Percentiles rank a stretch among this genome's conserved stretches.
Evolutionary conservation across 345 rosid species (phyloP).

Genomic region (Sonneratia alba): DNA sequence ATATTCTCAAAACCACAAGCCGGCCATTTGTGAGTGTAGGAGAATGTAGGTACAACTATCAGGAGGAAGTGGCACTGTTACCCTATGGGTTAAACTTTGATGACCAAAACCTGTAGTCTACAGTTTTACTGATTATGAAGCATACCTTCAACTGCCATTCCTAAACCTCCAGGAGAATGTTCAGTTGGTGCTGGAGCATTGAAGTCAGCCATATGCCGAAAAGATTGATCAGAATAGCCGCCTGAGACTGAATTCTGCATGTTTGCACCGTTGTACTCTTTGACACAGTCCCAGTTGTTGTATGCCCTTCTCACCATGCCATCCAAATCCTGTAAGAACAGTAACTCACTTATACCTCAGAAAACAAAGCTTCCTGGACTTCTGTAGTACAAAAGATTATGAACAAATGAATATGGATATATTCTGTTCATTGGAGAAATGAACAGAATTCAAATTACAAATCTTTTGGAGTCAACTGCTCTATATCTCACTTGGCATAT

Average conservation of each 20-base stretch:
- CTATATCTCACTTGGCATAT: too few species aligned
- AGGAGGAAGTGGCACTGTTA: not conserved
- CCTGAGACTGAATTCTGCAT: not conserved
- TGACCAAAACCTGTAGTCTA: not conserved
- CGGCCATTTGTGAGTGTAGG: too few species aligned
- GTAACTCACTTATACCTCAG: not conserved
- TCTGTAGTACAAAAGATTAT: not conserved
- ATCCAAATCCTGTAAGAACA: conserved; percentile 5
- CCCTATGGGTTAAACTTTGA: not conserved
- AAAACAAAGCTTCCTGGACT: not conserved
- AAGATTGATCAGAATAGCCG: not conserved
- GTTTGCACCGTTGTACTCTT: not conserved
- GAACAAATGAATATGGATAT: not conserved
- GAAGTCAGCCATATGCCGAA: not conserved
- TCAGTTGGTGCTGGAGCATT: not conserved
- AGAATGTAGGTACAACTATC: not conserved
- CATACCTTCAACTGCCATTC: not conserved
- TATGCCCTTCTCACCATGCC: conserved; percentile 4
- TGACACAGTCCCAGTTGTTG: conserved; percentile 6
- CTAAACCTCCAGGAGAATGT: not conserved
- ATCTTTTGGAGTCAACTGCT: too few species aligned
- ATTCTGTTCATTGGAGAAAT: not conserved
- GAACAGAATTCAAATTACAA: not conserved
- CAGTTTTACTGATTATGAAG: not conserved
- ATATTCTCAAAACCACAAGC: too few species aligned